phyloP scores from a whole-genome alignment of 768 basidiomycete genomes.

The Leucosporidium scottii region DNA sequence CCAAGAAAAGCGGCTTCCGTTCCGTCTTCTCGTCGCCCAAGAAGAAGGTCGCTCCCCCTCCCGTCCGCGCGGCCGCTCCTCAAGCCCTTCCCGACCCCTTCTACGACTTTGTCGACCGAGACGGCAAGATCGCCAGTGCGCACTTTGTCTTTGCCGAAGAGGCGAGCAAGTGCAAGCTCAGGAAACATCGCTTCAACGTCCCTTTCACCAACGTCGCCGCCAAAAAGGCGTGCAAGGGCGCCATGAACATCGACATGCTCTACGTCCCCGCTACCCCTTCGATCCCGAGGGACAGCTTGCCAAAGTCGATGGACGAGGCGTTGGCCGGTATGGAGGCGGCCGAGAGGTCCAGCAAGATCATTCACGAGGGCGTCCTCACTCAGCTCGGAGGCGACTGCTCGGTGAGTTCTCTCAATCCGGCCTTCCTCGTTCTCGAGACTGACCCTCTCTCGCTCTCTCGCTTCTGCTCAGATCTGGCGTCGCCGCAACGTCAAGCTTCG shows the following conservation, averaged over 20 bases:
- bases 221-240: constrained; percentile 49
- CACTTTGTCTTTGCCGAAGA: constrained; percentile 86
- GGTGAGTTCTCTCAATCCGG: constrained; percentile 49
- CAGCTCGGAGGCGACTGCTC: constrained; percentile 88
- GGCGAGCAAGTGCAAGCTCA: constrained; percentile 71
- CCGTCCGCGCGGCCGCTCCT: constrained; percentile 37
- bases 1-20: constrained; percentile 46
- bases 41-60: constrained; percentile 39
- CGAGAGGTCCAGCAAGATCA: constrained; percentile 89
- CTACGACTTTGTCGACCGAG: constrained; percentile 71
- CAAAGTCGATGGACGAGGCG: constrained; percentile 89
- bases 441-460: not conserved
- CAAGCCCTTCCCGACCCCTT: constrained; percentile 59
- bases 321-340: constrained; percentile 78
- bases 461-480: constrained; percentile 31
- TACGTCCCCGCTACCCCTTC: constrained; percentile 83
- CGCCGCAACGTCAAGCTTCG: constrained; percentile 28
- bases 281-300: constrained; percentile 64
- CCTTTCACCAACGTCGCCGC: constrained; percentile 43
- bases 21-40: constrained; percentile 45
- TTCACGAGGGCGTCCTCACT: constrained; percentile 85
- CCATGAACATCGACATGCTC: constrained; percentile 62
- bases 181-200: constrained; percentile 72
- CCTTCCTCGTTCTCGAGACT: fast-evolving
- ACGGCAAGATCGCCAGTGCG: constrained; percentile 79